Evolutionary conservation across 192 early-diverging fungal genomes (phyloP).

Genomic region (Funneliformis mosseae): DNA sequence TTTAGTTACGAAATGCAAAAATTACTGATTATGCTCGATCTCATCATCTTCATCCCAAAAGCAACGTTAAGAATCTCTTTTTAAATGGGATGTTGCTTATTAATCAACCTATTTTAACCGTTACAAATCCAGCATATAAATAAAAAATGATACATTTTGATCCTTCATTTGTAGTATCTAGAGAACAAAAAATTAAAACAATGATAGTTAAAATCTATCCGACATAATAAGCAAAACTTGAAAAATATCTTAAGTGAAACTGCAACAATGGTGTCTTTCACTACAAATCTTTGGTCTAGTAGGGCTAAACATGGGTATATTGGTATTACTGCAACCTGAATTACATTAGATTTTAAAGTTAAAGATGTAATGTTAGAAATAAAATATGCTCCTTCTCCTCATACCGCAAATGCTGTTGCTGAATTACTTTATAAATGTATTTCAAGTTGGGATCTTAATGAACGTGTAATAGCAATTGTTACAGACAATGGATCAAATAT

Average conservation of each 20-base stretch:
- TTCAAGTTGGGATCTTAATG: background rate
- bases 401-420: background rate
- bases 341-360: background rate
- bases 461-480: background rate
- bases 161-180: too few relatives aligned
- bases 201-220: too few relatives aligned
- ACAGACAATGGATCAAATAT: too few relatives aligned
- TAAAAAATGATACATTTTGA: background rate
- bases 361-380: background rate
- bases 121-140: conserved; percentile 12
- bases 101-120: too few relatives aligned
- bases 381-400: too few relatives aligned
- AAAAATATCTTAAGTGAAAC: background rate
- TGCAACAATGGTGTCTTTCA: background rate
- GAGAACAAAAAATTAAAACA: conserved; percentile 8
- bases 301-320: background rate
- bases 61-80: too few relatives aligned
- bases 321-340: background rate
- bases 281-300: background rate
- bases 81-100: too few relatives aligned
- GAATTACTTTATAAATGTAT: conserved; percentile 10
- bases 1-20: too few relatives aligned
- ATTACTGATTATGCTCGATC: too few relatives aligned
- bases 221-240: background rate
- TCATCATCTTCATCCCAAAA: too few relatives aligned